Evolutionary conservation across 164 flowering plant genomes (phyloP), one percentile per base, ranked within the genome.

Genomic region (Taxillus chinensis): DNA sequence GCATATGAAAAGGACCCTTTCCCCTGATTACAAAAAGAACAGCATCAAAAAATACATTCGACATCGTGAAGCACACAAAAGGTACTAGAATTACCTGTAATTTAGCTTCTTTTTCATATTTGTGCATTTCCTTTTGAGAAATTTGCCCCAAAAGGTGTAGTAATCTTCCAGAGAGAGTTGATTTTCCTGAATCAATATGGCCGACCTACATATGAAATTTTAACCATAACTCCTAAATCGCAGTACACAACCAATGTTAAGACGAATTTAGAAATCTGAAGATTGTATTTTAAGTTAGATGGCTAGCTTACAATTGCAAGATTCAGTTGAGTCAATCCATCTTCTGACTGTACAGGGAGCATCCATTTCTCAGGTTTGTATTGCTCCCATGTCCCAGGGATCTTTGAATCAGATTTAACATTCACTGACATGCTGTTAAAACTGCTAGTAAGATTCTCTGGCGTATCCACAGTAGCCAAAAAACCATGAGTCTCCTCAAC

Each of bases 161-260:
- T 54, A 95, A 75, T 77, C 95, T 91, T 64, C 99, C 99, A 2
- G 97, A 89, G 41, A 95, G 87, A 41, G 99, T 90, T 55, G 99
- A 95, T 72, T 95, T 95, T 62, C 99, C 99, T 68, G 99, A 91
- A 78, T 95, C 99, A 68, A 95, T 97, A 82, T 95, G 99, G 64
- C 99, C 99, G 72, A 95, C 97, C 99, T 95, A 68, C 27, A 27
- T 0, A 27, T 27, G 27, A 27, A 27, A 27, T 0, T 0, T 27
- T 27, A 27, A 27, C 27, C 27, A 27, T 27, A n/a, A n/a, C 27
- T 27, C 27, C 27, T 27, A 27, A 27, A 27, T 27, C 27, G 27
- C 27, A 27, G 27, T 27, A 27, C 27, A 27, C 27, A 27, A 27
- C 0, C 27, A 27, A 27, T 27, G 27, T 27, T 27, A 27, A 27